Evolutionary conservation across 2,329 filamentous ascomycete species (phyloP), one percentile per base, ranked within the genome.

Genomic region (Trichoderma semiorbis): DNA sequence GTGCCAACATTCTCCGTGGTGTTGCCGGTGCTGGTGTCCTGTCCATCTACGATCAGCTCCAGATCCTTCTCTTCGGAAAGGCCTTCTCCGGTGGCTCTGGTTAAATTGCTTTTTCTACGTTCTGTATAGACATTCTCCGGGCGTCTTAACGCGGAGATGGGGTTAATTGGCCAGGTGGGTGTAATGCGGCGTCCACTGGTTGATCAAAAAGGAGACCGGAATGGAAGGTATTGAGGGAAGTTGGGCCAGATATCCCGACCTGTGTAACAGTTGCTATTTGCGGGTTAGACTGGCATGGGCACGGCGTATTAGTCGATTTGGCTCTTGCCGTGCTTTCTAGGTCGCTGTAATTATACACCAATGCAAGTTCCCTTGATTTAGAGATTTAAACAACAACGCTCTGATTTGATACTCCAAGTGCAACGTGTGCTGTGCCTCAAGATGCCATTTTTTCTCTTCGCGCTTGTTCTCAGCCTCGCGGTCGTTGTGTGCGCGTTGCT

Each of bases 1-100:
- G 96, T 94, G 96, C 96, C 91, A 99, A 99, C 94, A 99, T 99
- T 84, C 96, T 99, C 89, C 96, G 96, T 97, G 97, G 96, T 98
- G 96, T 99, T 84, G 96, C 96, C 84, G 97, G 96, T 94, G 96
- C 96, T 89, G 96, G 96, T 99, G 96, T 99, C 84, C 91, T 99
- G 85, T 99, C 96, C 86, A 98, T 99, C 94, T 99, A 99, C 89
- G 96, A 99, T 86, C 95, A 98, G 91, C 93, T 93, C 86, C 96
- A 99, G 93, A 91, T 99, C 85, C 87, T 99, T 85, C 87, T 99
- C 87, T 99, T 99, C 93, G 96, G 96, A 86, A 98, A 99, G 95
- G 93, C 94, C 90, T 99, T 95, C 95, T 97, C 97, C 82, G 85
- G 85, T 76, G 85, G 84, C 78, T 86, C 84, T 78, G 84, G 83